Conservation (phyloP, 192 early-diverging fungal genomes). For the Coemansia furcata region DNA sequence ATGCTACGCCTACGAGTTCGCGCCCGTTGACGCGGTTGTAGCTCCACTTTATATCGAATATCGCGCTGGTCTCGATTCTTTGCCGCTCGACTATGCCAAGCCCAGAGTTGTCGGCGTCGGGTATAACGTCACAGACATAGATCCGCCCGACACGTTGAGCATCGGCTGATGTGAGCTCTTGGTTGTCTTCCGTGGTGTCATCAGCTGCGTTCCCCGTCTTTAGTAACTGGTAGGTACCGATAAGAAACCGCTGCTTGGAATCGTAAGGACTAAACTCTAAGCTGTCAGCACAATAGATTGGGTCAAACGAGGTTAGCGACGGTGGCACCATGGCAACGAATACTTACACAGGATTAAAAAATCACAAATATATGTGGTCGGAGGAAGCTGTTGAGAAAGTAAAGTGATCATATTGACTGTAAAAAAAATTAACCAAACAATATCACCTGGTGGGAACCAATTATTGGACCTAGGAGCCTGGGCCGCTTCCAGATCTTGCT, state of each 20-base stretch:
- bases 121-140: constrained; percentile 56
- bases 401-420: no score
- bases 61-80: constrained; percentile 60
- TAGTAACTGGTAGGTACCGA: constrained; percentile 72
- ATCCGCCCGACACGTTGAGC: constrained; percentile 65
- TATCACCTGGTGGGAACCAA: no score
- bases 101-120: constrained; percentile 15
- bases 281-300: constrained; percentile 69
- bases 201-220: constrained; percentile 2
- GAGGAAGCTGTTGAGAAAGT: no score
- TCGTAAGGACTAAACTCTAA: constrained; percentile 68
- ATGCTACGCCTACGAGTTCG: constrained; percentile 60
- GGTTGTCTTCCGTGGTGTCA: not conserved
- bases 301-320: constrained; percentile 58
- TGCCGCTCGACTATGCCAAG: constrained; percentile 46
- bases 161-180: constrained; percentile 26
- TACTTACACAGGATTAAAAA: not conserved
- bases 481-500: no score
- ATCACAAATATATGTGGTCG: no score
- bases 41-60: constrained; percentile 75
- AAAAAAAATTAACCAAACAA: no score
- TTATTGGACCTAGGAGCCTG: no score
- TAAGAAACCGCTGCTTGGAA: constrained; percentile 54
- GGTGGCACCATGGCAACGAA: not conserved
- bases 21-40: constrained; percentile 54